Conservation (phyloP, 352 stramenopile genomes). For the Pythium rishiriense region DNA sequence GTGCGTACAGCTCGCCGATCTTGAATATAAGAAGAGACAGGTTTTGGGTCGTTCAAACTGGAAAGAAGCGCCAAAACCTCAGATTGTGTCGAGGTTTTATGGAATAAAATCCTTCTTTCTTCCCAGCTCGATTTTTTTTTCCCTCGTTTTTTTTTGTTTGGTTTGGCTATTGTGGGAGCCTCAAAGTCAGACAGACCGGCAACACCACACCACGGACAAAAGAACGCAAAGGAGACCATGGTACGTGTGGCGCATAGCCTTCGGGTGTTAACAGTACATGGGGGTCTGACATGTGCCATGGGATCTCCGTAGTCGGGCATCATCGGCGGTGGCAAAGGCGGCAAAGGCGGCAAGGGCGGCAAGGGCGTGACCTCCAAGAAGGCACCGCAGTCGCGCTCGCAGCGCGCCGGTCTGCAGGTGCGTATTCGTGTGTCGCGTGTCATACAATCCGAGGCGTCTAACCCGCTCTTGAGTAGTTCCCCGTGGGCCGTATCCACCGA, state of each 20-base stretch:
- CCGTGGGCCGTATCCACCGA: slow-evolving; percentile 99
- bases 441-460: neutral
- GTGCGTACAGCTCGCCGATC: neutral
- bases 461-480: slow-evolving; percentile 86
- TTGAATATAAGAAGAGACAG: slow-evolving; percentile 9
- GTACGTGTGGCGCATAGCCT: slow-evolving; percentile 2
- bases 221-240: slow-evolving; percentile 16
- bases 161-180: slow-evolving; percentile 1
- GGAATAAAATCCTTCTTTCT: slow-evolving; percentile 22
- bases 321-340: slow-evolving; percentile 94
- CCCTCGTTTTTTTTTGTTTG: slow-evolving; percentile 17
- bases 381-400: slow-evolving; percentile 97
- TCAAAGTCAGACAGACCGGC: slow-evolving; percentile 25
- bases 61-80: slow-evolving; percentile 33
- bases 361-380: slow-evolving; percentile 99
- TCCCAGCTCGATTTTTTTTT: slow-evolving; percentile 18
- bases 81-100: slow-evolving; percentile 14
- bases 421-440: neutral
- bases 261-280: too few species aligned
- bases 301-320: slow-evolving; percentile 57
- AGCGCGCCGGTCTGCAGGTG: slow-evolving; percentile 97
- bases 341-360: slow-evolving; percentile 98
- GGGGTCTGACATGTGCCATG: neutral
- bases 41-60: slow-evolving; percentile 25
- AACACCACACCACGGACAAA: neutral